Base-by-base conservation (phyloP, 768 basidiomycete genomes). In the Mycena floridula region DNA sequence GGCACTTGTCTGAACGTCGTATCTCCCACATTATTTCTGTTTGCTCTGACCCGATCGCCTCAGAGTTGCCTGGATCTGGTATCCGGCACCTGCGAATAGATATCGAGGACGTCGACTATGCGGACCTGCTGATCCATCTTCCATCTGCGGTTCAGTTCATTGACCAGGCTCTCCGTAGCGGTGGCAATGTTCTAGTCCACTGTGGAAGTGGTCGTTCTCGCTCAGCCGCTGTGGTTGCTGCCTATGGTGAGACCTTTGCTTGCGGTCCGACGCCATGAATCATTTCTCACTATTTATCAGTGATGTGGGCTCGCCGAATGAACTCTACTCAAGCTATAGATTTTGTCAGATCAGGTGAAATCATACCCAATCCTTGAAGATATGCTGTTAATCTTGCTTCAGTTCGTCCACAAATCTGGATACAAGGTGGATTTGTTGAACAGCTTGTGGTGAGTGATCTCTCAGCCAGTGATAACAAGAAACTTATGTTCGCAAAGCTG, bases 21-120 rank as follows among this genome's bases (percentile, higher is more conserved):
- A 83, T 90, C 49, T 86, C 85, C 5, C 88, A 90, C 62, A 79
- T 89, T 41, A 60, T 90, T 15, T 89, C 86, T 37, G 85, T 88
- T 43, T 89, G 88, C 55, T 60, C 66, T 26, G 88, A 90, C 44
- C 69, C 71, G 5, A 84, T 86, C 40, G 83, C 84, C 36, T 78
- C 82, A 38, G 85, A 87, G 51, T 59, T 77, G 22, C 81, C 82
- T 20, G 76, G 79, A 55, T 85, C 82, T 48, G 84, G 83, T 18
- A 72, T 84, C 41, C 62, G 61, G 38, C 88, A 89, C 60, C 67
- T 82, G 64, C 81, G 83, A 46, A 81, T 90, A 54, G 68, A 75
- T 45, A 74, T 85, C 24, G 77, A 82, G 52, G 83, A 85, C 57
- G 73, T 81, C 48, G 79, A 82, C 60, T 81, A 81, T 48, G 81